A percentile compares a stretch with the other conserved stretches of the same genome.
These are phyloP conservation scores for Sarocladium brachiariae DNA, from an alignment of 2,329 filamentous ascomycete species.

Conservation along the genomic window DNA sequence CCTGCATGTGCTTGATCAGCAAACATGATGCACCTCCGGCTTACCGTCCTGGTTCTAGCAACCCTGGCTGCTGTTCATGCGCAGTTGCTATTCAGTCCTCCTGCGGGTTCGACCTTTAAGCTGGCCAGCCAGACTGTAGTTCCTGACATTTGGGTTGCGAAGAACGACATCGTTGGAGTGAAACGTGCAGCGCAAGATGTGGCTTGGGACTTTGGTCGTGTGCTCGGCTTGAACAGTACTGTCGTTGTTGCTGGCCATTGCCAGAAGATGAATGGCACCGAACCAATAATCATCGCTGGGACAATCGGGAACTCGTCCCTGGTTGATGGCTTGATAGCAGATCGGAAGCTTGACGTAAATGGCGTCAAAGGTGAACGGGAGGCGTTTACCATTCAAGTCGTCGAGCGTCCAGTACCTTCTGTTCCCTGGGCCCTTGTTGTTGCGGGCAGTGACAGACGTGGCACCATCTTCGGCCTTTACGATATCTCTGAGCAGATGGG, in stretches of 20 bases:
- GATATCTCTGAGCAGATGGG: conserved; percentile 65
- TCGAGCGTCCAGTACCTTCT: conserved; percentile 50
- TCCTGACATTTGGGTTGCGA: conserved; percentile 21
- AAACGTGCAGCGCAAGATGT: not conserved
- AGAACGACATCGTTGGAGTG: conserved; percentile 3
- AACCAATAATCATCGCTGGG: not conserved
- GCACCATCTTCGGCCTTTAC: conserved; percentile 64
- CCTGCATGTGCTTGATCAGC: too few relatives aligned
- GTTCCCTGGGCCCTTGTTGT: conserved; percentile 57
- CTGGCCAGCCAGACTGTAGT: not conserved
- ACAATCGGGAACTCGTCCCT: not conserved
- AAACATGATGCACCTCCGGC: not conserved
- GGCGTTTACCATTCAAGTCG: conserved; percentile 53
- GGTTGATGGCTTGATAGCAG: not conserved
- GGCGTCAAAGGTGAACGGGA: conserved; percentile 59
- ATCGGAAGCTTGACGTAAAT: conserved; percentile 34
- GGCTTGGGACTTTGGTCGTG: not conserved
- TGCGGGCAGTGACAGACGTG: conserved; percentile 57
- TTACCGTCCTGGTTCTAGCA: not conserved
- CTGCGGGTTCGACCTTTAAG: not conserved
- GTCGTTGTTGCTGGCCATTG: not conserved
- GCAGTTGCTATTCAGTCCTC: not conserved
- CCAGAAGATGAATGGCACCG: not conserved
- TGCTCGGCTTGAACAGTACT: not conserved
- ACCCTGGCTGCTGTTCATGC: not conserved